These are phyloP conservation scores for Ensete glaucum DNA, from an alignment of 176 grass and related monocot species.

Conservation along the genomic window DNA sequence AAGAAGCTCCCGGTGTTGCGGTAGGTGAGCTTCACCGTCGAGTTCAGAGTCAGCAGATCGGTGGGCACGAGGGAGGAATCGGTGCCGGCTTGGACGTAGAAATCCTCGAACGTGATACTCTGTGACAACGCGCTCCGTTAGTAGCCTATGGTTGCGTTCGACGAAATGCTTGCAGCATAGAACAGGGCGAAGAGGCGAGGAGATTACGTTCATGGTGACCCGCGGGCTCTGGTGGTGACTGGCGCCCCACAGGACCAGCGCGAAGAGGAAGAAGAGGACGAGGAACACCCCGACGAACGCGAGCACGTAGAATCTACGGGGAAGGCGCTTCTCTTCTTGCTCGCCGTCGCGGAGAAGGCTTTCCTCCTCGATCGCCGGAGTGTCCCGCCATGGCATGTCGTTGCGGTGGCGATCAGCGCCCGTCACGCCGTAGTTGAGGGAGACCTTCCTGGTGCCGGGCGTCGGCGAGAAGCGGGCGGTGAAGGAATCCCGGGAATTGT, in stretches of 20 bases:
- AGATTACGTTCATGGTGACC: slow-evolving; percentile 42
- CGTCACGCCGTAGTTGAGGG: slow-evolving; percentile 2
- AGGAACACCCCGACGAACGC: slow-evolving; percentile 56
- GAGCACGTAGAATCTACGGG: slow-evolving; percentile 38
- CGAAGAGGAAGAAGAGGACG: slow-evolving; percentile 83
- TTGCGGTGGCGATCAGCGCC: slow-evolving; percentile 18
- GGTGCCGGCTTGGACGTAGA: slow-evolving; percentile 77
- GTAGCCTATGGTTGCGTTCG: neutral
- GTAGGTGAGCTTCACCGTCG: slow-evolving; percentile 54
- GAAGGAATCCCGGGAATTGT: slow-evolving; percentile 47
- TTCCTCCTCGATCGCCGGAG: slow-evolving; percentile 67
- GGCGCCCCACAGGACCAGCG: slow-evolving; percentile 85
- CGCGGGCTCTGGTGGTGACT: slow-evolving; percentile 56
- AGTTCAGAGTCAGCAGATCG: slow-evolving; percentile 67
- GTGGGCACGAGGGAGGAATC: slow-evolving; percentile 88
- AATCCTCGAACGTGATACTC: slow-evolving; percentile 83
- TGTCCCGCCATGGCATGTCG: slow-evolving; percentile 22
- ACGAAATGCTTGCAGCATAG: neutral
- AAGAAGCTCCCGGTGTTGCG: slow-evolving; percentile 88
- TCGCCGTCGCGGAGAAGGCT: slow-evolving; percentile 38
- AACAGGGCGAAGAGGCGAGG: neutral
- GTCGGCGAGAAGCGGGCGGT: slow-evolving; percentile 52
- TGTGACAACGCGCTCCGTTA: slow-evolving; percentile 9
- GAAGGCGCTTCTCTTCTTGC: slow-evolving; percentile 21
- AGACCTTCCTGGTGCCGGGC: slow-evolving; percentile 11